Evolutionary conservation across 139 green algal species (phyloP).

Genomic region (Ettlia oleoabundans): DNA sequence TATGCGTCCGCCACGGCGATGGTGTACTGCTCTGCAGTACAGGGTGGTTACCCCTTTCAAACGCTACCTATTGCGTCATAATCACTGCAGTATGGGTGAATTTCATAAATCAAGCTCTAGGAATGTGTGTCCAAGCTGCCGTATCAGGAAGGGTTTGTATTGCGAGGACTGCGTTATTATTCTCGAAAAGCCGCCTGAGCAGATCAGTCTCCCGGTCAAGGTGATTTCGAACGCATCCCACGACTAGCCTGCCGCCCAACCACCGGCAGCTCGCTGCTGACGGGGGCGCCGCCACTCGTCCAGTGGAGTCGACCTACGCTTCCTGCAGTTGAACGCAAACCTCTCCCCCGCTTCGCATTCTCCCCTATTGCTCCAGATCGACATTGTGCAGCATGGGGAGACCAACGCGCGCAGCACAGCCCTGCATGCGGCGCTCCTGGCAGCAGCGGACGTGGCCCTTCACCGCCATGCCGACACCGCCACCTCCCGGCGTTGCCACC

Average conservation of each 20-base stretch:
- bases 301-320: too few relatives aligned
- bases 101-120: too few relatives aligned
- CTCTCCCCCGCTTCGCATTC: too few relatives aligned
- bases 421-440: constrained; percentile 17
- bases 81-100: too few relatives aligned
- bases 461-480: background rate
- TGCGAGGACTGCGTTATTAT: constrained; percentile 9
- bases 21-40: too few relatives aligned
- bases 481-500: background rate
- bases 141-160: background rate
- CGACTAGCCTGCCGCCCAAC: too few relatives aligned
- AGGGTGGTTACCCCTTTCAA: too few relatives aligned
- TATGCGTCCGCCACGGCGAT: too few relatives aligned
- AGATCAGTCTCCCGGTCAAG: constrained; percentile 4
- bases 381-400: constrained; percentile 20
- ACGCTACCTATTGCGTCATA: too few relatives aligned
- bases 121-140: background rate
- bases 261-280: too few relatives aligned
- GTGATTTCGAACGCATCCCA: background rate
- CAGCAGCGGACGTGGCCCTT: background rate
- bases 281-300: too few relatives aligned
- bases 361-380: background rate
- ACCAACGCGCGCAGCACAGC: constrained; percentile 20
- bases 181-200: background rate
- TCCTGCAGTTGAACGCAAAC: too few relatives aligned